Percentiles rank a stretch among this genome's conserved stretches.
phyloP scores from a whole-genome alignment of 225 moss, liverwort and hornwort species.

The Pleurozium schreberi region DNA sequence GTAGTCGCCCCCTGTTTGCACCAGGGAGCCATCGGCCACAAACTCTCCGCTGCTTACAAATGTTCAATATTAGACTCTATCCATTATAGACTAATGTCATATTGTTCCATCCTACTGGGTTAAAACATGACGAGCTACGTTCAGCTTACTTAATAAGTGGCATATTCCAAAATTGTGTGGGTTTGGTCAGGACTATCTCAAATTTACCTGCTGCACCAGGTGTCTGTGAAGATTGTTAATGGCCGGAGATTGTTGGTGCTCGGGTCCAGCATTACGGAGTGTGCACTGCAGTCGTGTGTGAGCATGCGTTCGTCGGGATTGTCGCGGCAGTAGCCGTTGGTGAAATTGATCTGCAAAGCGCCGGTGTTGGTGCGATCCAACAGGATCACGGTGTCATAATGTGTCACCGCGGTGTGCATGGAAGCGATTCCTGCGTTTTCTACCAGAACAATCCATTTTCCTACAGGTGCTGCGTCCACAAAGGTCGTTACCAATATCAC shows the following conservation, averaged over 20 bases:
- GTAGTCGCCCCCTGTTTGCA: constrained; percentile 73
- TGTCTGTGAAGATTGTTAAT: constrained; percentile 47
- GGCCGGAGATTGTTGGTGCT: constrained; percentile 19
- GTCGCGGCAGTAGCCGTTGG: constrained; percentile 24
- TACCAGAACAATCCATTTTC: constrained; percentile 9
- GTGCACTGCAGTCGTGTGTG: constrained; percentile 43
- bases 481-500: not conserved
- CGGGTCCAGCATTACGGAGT: constrained; percentile 54
- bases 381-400: constrained; percentile 5
- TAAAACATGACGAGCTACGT: not conserved
- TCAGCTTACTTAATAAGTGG: not conserved
- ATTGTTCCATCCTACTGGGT: not conserved
- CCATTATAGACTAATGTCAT: not conserved
- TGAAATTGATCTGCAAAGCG: constrained; percentile 17
- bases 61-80: not conserved
- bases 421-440: constrained; percentile 31
- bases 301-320: not conserved
- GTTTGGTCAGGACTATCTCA: not conserved
- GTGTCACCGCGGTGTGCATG: constrained; percentile 42
- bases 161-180: not conserved
- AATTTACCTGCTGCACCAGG: constrained; percentile 54
- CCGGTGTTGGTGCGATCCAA: constrained; percentile 31
- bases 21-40: constrained; percentile 39
- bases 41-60: constrained; percentile 33
- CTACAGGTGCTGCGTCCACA: not conserved